A percentile compares a stretch with the other conserved stretches of the same genome.
phyloP scores from a whole-genome alignment of 148 eudicot species.

The Camellia granthamiana region DNA sequence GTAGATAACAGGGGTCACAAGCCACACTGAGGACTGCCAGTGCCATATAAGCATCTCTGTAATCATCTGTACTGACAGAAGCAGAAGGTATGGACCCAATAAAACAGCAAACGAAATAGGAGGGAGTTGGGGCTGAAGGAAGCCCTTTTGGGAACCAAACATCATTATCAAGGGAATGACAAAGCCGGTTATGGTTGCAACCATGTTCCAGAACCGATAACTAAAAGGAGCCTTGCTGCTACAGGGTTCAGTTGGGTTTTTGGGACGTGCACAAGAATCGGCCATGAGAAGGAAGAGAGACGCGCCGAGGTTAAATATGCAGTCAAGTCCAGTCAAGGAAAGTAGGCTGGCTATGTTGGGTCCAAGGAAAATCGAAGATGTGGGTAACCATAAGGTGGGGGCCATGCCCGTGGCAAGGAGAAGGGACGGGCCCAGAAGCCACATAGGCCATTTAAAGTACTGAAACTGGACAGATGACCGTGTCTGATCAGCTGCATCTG shows the following conservation, averaged over 20 bases:
- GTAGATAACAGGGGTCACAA: constrained; percentile 81
- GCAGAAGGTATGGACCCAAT: constrained; percentile 84
- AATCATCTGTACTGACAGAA: constrained; percentile 73
- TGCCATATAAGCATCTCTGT: constrained; percentile 94
- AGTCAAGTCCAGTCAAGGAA: constrained; percentile 79
- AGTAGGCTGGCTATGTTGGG: constrained; percentile 90
- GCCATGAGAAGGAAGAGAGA: constrained; percentile 91
- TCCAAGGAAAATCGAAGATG: constrained; percentile 83
- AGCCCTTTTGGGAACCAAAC: constrained; percentile 57
- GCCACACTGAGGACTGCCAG: constrained; percentile 97
- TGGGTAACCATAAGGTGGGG: constrained; percentile 91
- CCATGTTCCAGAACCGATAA: constrained; percentile 79
- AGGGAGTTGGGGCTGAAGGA: constrained; percentile 67
- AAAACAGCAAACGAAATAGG: constrained; percentile 63
- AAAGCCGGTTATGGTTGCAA: constrained; percentile 65
- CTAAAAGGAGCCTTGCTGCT: constrained; percentile 61
- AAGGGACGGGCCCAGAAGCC: constrained; percentile 82
- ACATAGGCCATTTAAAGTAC: constrained; percentile 74
- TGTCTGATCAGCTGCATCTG: constrained; percentile 26
- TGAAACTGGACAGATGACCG: constrained; percentile 28
- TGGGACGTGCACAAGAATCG: constrained; percentile 72
- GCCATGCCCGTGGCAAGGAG: constrained; percentile 90
- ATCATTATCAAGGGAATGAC: constrained; percentile 54
- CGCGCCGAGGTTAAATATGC: constrained; percentile 92
- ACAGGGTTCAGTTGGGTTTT: constrained; percentile 32